A percentile compares a stretch with the other conserved stretches of the same genome.
Conservation (phyloP, 352 stramenopile species). For the Pythium myriotylum region DNA sequence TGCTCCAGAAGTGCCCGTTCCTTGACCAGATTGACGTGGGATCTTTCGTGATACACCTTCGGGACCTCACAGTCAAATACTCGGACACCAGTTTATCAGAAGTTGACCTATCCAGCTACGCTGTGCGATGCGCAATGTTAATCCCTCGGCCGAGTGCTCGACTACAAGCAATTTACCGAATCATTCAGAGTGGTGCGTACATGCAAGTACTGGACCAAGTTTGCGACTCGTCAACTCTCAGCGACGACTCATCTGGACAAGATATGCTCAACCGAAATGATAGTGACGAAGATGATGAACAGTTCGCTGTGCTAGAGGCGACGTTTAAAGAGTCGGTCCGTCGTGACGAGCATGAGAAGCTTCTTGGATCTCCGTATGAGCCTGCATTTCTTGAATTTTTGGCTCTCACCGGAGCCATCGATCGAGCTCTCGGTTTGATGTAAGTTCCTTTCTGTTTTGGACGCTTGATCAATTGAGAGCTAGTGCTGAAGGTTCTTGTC, state of each 20-base stretch:
- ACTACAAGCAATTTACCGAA: conserved; percentile 30
- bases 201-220: conserved; percentile 32
- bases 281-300: conserved; percentile 28
- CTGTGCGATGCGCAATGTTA: conserved; percentile 31
- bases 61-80: conserved; percentile 22
- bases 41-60: conserved; percentile 32
- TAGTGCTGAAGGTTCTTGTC: background rate
- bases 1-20: conserved; percentile 46
- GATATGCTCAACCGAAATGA: too few relatives aligned
- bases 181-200: conserved; percentile 35
- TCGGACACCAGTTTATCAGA: conserved; percentile 3
- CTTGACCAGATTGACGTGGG: conserved; percentile 45
- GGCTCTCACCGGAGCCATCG: conserved; percentile 25
- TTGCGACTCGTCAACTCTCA: conserved; percentile 25
- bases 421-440: conserved; percentile 25
- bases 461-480: background rate
- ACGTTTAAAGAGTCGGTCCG: conserved; percentile 30
- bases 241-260: conserved; percentile 11
- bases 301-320: conserved; percentile 29
- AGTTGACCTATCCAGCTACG: conserved; percentile 30
- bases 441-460: conserved; percentile 13
- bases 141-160: conserved; percentile 31
- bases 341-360: conserved; percentile 23
- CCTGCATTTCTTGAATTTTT: conserved; percentile 34
- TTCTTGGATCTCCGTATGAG: conserved; percentile 32